These are phyloP conservation scores for Fraxinus ornus DNA, from an alignment of 305 asterid species.

Conservation along the genomic window DNA sequence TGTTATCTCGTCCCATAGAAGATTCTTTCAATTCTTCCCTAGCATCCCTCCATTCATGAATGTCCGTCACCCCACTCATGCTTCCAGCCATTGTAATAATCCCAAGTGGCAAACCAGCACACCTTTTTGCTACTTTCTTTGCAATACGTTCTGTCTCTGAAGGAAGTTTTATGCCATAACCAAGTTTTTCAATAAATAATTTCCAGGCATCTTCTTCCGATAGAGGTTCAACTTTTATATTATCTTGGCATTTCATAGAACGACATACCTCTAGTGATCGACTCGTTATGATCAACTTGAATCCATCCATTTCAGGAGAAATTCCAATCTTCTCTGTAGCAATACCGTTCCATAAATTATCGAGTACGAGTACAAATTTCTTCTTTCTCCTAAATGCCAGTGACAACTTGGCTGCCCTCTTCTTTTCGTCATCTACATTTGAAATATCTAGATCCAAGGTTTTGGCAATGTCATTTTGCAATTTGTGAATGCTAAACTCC, in stretches of 20 bases:
- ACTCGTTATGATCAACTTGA: neutral
- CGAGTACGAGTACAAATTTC: constrained; percentile 8
- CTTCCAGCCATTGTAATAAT: constrained; percentile 24
- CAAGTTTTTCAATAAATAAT: neutral
- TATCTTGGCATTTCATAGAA: neutral
- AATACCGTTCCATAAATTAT: constrained; percentile 11
- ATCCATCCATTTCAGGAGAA: neutral
- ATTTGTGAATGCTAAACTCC: constrained; percentile 21
- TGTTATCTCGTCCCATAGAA: constrained; percentile 16
- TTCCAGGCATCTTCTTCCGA: constrained; percentile 8
- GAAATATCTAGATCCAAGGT: neutral
- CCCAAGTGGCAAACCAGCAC: constrained; percentile 21
- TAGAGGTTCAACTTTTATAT: neutral
- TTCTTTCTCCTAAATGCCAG: neutral
- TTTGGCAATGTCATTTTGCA: constrained; percentile 16
- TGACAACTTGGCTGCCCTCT: constrained; percentile 4
- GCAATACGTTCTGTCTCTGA: constrained; percentile 3
- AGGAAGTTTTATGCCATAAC: neutral
- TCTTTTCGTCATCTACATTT: constrained; percentile 11
- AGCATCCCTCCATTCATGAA: constrained; percentile 22
- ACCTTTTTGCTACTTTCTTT: constrained; percentile 7
- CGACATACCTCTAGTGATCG: neutral
- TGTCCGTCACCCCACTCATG: constrained; percentile 19
- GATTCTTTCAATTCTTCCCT: constrained; percentile 13
- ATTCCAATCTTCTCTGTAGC: constrained; percentile 6